Percentiles rank a stretch among this genome's conserved stretches.
Conservation (phyloP, 176 grass and related monocot species). For the Pharus latifolius region DNA sequence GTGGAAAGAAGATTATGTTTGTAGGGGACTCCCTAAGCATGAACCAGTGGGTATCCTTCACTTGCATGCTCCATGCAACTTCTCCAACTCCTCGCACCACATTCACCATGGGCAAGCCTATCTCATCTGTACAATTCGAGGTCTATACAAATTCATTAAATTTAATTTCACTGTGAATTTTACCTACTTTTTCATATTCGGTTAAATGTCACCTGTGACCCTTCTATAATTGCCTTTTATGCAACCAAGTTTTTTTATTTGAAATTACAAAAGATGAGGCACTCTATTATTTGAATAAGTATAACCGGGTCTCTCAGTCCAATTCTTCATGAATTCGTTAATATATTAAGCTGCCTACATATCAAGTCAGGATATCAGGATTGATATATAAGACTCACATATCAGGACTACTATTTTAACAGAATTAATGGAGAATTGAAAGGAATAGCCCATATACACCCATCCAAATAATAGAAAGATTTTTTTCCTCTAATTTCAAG, state of each 20-base stretch:
- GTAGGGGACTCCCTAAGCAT: constrained; percentile 67
- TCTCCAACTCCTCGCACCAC: not conserved
- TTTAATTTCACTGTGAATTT: not conserved
- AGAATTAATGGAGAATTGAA: too few relatives aligned
- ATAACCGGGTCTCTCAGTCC: too few relatives aligned
- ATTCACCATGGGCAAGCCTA: not conserved
- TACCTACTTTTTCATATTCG: too few relatives aligned
- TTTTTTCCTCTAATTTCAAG: not conserved
- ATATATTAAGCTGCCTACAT: too few relatives aligned
- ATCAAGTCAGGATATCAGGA: too few relatives aligned
- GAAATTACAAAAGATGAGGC: too few relatives aligned
- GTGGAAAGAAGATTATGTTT: constrained; percentile 71
- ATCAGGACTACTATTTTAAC: too few relatives aligned
- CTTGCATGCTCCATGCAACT: constrained; percentile 61
- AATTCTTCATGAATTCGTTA: too few relatives aligned
- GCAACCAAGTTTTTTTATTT: too few relatives aligned
- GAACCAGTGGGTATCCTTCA: constrained; percentile 58
- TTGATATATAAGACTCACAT: too few relatives aligned
- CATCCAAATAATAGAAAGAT: not conserved
- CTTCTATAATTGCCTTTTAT: not conserved
- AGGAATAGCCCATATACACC: not conserved
- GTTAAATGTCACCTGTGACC: too few relatives aligned
- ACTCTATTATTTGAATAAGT: too few relatives aligned
- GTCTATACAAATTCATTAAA: not conserved
- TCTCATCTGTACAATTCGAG: constrained; percentile 42